Base-by-base conservation (phyloP, 116 monocot species). In the Cymodocea nodosa region DNA sequence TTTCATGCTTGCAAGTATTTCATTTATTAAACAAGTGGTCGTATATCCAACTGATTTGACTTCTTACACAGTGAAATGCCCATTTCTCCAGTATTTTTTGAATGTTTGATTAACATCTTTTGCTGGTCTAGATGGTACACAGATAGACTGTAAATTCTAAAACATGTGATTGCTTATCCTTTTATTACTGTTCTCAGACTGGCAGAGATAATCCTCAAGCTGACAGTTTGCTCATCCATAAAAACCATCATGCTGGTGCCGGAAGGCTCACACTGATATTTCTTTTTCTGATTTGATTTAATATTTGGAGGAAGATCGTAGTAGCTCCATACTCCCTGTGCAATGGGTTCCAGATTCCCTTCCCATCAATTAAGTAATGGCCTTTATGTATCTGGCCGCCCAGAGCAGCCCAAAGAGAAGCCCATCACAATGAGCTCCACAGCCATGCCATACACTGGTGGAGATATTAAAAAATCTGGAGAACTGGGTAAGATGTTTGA, bases 401-500 rank as follows among this genome's bases (percentile, higher is more conserved):
- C 89, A 59, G 93, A 93, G 82, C 83, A 81, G 50, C 85, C 89
- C 10, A 93, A 93, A 50, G 93, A 93, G 70, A 93, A 93, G 73
- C 68, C 86, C 51, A 60, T 79, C 24, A 69, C 68, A 35, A 78
- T 83, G 76, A 86, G 79, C 71, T 85, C 89, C 52, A 64, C 75
- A 1, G 77, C 89, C 50, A 89, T 93, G 86, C 89, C 89, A 23
- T 93, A 93, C 70, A 93, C 93, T 12, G 93, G 93, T 52, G 94
- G 94, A 36, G 94, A 94, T 59, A 82, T 94, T 30, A 94, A 86
- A 55, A 94, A 86, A 77, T 94, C 94, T 24, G 94, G 94, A 57
- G 94, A 94, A 65, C 86, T 94, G 35, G 94, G 94, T 18, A 94
- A 94, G 70, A 94, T 94, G 94, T 89, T 94, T 74, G 94, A 94